phyloP scores from a whole-genome alignment of 805 yeast genomes.

The Crinitomyces ghanaensis region DNA sequence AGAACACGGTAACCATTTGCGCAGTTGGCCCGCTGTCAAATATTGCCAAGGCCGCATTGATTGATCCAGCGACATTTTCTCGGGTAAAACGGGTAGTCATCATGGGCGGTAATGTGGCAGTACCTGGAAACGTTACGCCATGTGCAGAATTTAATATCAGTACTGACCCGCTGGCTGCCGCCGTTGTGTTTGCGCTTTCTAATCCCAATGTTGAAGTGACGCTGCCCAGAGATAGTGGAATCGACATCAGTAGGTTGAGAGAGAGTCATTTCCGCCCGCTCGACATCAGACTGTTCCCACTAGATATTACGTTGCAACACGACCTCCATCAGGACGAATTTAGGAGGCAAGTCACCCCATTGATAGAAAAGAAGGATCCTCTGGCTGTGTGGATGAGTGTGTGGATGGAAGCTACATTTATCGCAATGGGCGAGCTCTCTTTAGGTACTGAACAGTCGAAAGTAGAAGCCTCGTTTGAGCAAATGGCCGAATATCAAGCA shows the following conservation, averaged over 20 bases:
- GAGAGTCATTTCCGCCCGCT: conserved; percentile 15
- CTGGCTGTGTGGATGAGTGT: conserved; percentile 26
- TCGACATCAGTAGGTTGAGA: neutral
- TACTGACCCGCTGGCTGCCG: conserved; percentile 32
- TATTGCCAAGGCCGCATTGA: conserved; percentile 30
- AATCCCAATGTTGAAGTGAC: conserved; percentile 20
- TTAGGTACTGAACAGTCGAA: too few species aligned
- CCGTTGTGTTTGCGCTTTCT: conserved; percentile 27
- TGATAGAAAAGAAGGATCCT: conserved; percentile 17
- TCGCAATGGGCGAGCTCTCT: conserved; percentile 14
- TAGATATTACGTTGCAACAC: conserved; percentile 29
- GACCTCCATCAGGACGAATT: conserved; percentile 15
- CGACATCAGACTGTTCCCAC: conserved; percentile 26
- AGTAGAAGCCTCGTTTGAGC: too few species aligned
- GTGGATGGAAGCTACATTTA: conserved; percentile 25
- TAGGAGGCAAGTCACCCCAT: conserved; percentile 1
- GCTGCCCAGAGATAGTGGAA: conserved; percentile 20
- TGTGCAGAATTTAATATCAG: conserved; percentile 32
- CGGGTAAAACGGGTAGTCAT: conserved; percentile 26
- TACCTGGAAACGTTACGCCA: conserved; percentile 32
- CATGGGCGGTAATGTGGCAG: conserved; percentile 31
- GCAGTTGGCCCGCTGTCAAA: conserved; percentile 33
- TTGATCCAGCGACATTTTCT: conserved; percentile 27
- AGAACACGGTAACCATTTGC: conserved; percentile 27
- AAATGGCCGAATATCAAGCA: too few species aligned